A percentile compares a stretch with the other conserved stretches of the same genome.
Conservation (phyloP, 176 grass and related monocot species). For the Poa pratensis region DNA sequence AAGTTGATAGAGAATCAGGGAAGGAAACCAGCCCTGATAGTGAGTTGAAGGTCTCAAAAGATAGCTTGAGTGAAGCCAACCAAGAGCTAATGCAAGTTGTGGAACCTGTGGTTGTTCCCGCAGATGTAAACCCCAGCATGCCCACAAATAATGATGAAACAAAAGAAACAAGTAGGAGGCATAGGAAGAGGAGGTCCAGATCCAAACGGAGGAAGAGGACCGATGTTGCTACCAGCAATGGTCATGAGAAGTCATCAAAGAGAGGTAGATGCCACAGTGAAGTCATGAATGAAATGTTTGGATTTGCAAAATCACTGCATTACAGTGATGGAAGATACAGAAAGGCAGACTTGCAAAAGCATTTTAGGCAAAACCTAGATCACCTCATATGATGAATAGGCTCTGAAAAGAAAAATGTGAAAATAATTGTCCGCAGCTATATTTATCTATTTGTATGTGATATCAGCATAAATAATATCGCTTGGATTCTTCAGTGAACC, state of each 20-base stretch:
- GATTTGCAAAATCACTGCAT: slow-evolving; percentile 13
- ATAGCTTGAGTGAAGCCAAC: slow-evolving; percentile 46
- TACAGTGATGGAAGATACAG: slow-evolving; percentile 27
- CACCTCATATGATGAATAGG: slow-evolving; percentile 21
- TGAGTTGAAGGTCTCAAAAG: slow-evolving; percentile 36
- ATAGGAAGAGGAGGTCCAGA: slow-evolving; percentile 53
- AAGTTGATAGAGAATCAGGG: slow-evolving; percentile 29
- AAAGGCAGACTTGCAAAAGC: slow-evolving; percentile 19
- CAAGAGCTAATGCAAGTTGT: slow-evolving; percentile 31
- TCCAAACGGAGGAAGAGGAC: slow-evolving; percentile 52
- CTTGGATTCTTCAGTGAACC: slow-evolving; percentile 21
- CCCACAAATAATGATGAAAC: slow-evolving; percentile 40
- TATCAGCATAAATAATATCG: slow-evolving; percentile 37
- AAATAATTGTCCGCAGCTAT: slow-evolving; percentile 26
- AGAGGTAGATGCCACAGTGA: slow-evolving; percentile 35
- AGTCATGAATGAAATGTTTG: neutral
- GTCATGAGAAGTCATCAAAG: slow-evolving; percentile 26
- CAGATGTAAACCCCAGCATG: slow-evolving; percentile 39
- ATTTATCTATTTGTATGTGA: slow-evolving; percentile 38
- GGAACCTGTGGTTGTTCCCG: slow-evolving; percentile 23
- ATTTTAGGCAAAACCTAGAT: slow-evolving; percentile 30
- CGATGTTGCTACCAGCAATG: slow-evolving; percentile 29
- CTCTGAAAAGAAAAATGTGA: slow-evolving; percentile 4
- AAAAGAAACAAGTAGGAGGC: slow-evolving; percentile 52
- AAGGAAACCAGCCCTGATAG: slow-evolving; percentile 51